A percentile compares a stretch with the other conserved stretches of the same genome.
Conservation (phyloP, 164 flowering plant genomes). For the Annona squamosa region DNA sequence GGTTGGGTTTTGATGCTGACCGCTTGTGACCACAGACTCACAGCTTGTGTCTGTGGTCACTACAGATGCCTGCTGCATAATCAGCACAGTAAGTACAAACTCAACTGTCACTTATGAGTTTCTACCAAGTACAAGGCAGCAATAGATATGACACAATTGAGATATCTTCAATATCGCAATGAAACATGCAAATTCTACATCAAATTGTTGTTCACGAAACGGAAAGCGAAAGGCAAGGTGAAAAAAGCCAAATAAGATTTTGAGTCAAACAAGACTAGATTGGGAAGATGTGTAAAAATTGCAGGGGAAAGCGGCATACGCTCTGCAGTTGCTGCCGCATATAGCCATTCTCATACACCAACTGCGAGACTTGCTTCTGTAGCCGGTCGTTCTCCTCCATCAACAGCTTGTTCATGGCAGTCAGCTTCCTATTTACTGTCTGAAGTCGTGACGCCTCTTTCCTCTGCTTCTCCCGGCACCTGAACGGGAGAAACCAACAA, state of each 20-base stretch:
- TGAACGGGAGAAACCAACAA: slow-evolving; percentile 6
- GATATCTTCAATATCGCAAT: neutral
- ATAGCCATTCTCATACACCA: slow-evolving; percentile 77
- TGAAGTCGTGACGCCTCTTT: slow-evolving; percentile 79
- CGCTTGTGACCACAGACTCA: slow-evolving; percentile 77
- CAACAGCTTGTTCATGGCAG: slow-evolving; percentile 84
- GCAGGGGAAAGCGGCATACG: slow-evolving; percentile 26
- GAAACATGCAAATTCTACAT: neutral
- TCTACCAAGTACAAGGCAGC: neutral
- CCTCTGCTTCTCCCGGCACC: slow-evolving; percentile 89
- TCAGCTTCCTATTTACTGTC: slow-evolving; percentile 74
- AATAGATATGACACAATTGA: neutral
- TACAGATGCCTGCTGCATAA: slow-evolving; percentile 38
- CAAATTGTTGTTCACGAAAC: neutral
- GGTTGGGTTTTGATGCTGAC: slow-evolving; percentile 68
- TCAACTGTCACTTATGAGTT: neutral
- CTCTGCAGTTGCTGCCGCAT: slow-evolving; percentile 57
- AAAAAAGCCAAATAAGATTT: too few species aligned
- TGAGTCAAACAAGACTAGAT: too few species aligned
- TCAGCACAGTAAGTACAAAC: neutral
- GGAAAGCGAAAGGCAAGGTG: too few species aligned
- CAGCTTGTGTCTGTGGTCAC: slow-evolving; percentile 78
- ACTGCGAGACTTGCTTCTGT: slow-evolving; percentile 81
- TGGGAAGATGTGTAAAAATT: neutral
- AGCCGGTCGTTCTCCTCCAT: slow-evolving; percentile 93